A percentile compares a stretch with the other conserved stretches of the same genome.
Evolutionary conservation across 2,329 filamentous ascomycete genomes (phyloP).

Genomic region (Hypomyces rosellus): DNA sequence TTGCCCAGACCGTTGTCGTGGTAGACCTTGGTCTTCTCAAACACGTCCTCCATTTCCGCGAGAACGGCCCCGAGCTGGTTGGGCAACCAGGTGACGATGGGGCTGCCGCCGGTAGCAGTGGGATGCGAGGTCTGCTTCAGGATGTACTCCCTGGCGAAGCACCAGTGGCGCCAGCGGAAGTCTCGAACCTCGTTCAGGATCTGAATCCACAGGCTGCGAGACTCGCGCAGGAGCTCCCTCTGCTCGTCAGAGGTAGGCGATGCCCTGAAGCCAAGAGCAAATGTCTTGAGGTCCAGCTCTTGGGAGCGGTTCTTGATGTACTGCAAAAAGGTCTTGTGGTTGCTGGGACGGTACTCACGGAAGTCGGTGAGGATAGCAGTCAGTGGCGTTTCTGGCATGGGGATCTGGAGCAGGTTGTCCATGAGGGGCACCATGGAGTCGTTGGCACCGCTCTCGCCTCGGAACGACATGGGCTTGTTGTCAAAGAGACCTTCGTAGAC

Average conservation of each 20-base stretch:
- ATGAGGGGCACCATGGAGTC: slow-evolving; percentile 90
- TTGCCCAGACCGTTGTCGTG: slow-evolving; percentile 38
- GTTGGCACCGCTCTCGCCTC: slow-evolving; percentile 89
- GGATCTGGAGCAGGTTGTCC: slow-evolving; percentile 78
- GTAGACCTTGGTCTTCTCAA: slow-evolving; percentile 35
- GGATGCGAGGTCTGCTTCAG: slow-evolving; percentile 70
- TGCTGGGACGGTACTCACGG: slow-evolving; percentile 78
- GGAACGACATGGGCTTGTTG: slow-evolving; percentile 66
- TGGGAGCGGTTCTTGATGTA: slow-evolving; percentile 53
- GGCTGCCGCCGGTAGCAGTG: slow-evolving; percentile 72
- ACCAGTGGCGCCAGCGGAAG: slow-evolving; percentile 81
- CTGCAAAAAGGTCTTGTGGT: slow-evolving; percentile 78
- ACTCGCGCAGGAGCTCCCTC: slow-evolving; percentile 44
- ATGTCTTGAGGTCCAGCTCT: slow-evolving; percentile 50
- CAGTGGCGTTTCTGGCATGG: slow-evolving; percentile 83
- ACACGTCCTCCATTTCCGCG: slow-evolving; percentile 59
- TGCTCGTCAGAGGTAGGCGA: slow-evolving; percentile 20
- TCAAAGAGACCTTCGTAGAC: slow-evolving; percentile 79
- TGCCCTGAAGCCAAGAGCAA: slow-evolving; percentile 39
- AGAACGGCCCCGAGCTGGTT: slow-evolving; percentile 75
- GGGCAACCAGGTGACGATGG: slow-evolving; percentile 78
- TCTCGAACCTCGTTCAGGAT: slow-evolving; percentile 70
- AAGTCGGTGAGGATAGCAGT: slow-evolving; percentile 87
- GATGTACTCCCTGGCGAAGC: slow-evolving; percentile 79
- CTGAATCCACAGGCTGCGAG: slow-evolving; percentile 55